These are phyloP conservation scores for Colletotrichum cordylinicola DNA, from an alignment of 2,329 filamentous ascomycete species.

Conservation along the genomic window DNA sequence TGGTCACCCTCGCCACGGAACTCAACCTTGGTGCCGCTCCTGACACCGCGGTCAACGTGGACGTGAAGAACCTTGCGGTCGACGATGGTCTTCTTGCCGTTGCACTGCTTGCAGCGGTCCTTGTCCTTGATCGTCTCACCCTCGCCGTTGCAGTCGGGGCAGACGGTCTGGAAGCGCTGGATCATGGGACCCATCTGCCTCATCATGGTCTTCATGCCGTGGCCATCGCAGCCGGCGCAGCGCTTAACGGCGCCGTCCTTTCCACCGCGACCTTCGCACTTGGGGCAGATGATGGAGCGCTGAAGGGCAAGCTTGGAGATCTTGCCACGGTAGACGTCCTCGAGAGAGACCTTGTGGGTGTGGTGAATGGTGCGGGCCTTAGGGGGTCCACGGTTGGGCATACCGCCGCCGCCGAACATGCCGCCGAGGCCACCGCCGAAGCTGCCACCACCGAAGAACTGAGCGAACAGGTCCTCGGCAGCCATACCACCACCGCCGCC, in stretches of 20 bases:
- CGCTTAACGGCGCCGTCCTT: slow-evolving; percentile 98
- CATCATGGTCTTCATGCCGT: slow-evolving; percentile 99
- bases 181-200: slow-evolving; percentile 99
- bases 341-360: slow-evolving; percentile 96
- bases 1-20: slow-evolving; percentile 98
- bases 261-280: slow-evolving; percentile 91
- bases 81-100: slow-evolving; percentile 96
- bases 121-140: slow-evolving; percentile 96
- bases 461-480: slow-evolving; percentile 93
- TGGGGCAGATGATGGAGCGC: slow-evolving; percentile 95
- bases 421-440: slow-evolving; percentile 77
- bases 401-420: slow-evolving; percentile 79
- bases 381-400: slow-evolving; percentile 79
- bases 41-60: slow-evolving; percentile 93
- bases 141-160: slow-evolving; percentile 97
- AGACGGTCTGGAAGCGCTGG: slow-evolving; percentile 98
- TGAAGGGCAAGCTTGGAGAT: slow-evolving; percentile 96
- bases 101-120: slow-evolving; percentile 96
- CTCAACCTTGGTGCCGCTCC: slow-evolving; percentile 93
- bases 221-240: slow-evolving; percentile 88
- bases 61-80: slow-evolving; percentile 99
- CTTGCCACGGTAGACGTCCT: slow-evolving; percentile 98
- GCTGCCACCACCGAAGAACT: slow-evolving; percentile 87
- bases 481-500: slow-evolving; percentile 83
- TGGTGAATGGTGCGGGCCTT: slow-evolving; percentile 97